Base-by-base conservation (phyloP, 75 land plant species). In the Pinus tabuliformis region DNA sequence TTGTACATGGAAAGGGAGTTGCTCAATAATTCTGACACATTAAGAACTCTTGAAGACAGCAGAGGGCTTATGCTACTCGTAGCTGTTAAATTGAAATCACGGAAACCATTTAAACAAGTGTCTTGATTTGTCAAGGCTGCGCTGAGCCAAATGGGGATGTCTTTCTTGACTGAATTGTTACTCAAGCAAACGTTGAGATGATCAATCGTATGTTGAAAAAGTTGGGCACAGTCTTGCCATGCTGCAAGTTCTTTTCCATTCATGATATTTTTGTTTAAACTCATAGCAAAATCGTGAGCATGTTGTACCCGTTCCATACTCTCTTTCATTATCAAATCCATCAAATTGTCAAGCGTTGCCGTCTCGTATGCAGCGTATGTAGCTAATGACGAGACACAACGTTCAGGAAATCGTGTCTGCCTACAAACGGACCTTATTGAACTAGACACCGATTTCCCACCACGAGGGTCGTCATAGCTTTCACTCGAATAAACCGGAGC, bases 121-220 rank as follows among this genome's bases (percentile, higher is more conserved):
- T 59, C 62, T 7, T 59, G 20, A 5, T 18, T 20, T 6, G 21
- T 59, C 22, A 20, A 59, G 6, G 61, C 20, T 59, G 61, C 61
- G 11, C 54, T 49, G 54, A 61, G 62, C 62, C 22, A 61, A 61
- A 5, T 22, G 0, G 62, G 22, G 62, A 17, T 39, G 62, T 6
- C 0, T n/a, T 22, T 18, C 11, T n/a, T 61, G 20, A 16, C 17
- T 0, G 18, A 63, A 63, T n/a, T 8, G 26, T 61, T 5, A 11
- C 24, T 61, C 62, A 61, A 61, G 62, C 62, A 61, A n/a, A 61
- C 62, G 62, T 61, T 61, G 62, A 61, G 62, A 61, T 3, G 62
- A 21, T 61, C 62, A 11, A 61, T 61, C 4, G 62, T 61, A 22
- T 61, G 8, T 21, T 61, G 12, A n/a, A 61, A 61, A 6, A 61